phyloP scores from a whole-genome alignment of 768 basidiomycete genomes.

The Russula ochroleuca region DNA sequence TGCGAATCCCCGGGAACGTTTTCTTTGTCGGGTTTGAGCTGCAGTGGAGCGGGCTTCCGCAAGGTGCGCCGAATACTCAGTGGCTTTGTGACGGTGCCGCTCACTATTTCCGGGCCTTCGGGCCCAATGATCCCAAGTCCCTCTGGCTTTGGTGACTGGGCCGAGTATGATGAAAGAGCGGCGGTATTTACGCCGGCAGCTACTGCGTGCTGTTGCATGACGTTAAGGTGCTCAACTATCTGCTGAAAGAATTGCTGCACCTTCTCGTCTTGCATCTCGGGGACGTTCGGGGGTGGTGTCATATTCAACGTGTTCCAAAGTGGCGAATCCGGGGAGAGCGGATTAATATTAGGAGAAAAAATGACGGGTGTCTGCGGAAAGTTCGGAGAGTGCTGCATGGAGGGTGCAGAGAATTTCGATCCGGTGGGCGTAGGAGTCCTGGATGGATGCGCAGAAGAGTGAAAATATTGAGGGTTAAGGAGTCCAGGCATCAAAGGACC shows the following conservation, averaged over 20 bases:
- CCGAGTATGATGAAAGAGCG: slow-evolving; percentile 6
- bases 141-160: slow-evolving; percentile 3
- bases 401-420: slow-evolving; percentile 31
- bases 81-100: slow-evolving; percentile 38
- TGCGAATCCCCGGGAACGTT: slow-evolving; percentile 36
- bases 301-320: slow-evolving; percentile 34
- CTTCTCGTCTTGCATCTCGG: slow-evolving; percentile 66
- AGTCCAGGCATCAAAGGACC: slow-evolving; percentile 21
- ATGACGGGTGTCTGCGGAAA: slow-evolving; percentile 21
- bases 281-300: slow-evolving; percentile 49
- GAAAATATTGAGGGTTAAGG: slow-evolving; percentile 25
- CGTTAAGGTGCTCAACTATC: slow-evolving; percentile 73
- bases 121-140: slow-evolving; percentile 17
- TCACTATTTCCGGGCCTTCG: slow-evolving; percentile 15
- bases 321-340: slow-evolving; percentile 36
- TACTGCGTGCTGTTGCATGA: slow-evolving; percentile 55
- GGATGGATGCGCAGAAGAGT: slow-evolving; percentile 14
- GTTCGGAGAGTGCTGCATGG: slow-evolving; percentile 30
- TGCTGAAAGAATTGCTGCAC: slow-evolving; percentile 85
- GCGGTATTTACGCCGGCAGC: slow-evolving; percentile 12
- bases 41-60: slow-evolving; percentile 24
- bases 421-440: slow-evolving; percentile 15
- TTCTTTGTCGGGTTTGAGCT: slow-evolving; percentile 52
- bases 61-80: slow-evolving; percentile 39
- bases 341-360: slow-evolving; percentile 29